Evolutionary conservation across 495 filamentous ascomycete species (phyloP).

Genomic region (Penicillium canariense): DNA sequence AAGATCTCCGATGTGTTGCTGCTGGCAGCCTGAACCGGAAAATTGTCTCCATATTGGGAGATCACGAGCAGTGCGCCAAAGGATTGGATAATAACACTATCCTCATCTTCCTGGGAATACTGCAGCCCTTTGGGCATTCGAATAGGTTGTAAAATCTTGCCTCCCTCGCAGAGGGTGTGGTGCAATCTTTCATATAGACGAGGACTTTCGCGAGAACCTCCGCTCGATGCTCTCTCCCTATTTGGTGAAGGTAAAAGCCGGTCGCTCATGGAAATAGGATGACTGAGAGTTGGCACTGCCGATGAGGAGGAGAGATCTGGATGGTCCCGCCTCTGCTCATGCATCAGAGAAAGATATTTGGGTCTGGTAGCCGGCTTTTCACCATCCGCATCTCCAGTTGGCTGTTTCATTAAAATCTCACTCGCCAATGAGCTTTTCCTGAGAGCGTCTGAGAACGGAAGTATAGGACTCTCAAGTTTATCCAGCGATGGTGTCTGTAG

Average conservation of each 20-base stretch:
- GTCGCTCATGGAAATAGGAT: neutral
- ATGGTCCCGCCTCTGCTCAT: neutral
- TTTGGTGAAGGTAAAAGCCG: neutral
- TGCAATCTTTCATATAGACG: conserved; percentile 4
- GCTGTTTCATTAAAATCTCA: neutral
- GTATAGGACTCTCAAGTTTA: conserved; percentile 20
- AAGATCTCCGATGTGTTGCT: conserved; percentile 76
- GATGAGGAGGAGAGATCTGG: neutral
- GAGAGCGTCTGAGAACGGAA: conserved; percentile 17
- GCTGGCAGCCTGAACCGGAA: conserved; percentile 71
- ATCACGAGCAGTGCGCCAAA: conserved; percentile 77
- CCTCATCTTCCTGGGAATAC: conserved; percentile 18
- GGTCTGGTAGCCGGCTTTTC: neutral
- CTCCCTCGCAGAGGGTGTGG: conserved; percentile 4
- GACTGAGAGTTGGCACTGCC: neutral
- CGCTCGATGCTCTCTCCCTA: neutral
- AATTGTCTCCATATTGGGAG: conserved; percentile 54
- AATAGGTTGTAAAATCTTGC: conserved; percentile 6
- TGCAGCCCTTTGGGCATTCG: conserved; percentile 2
- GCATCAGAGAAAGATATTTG: conserved; percentile 5
- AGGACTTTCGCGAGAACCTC: neutral
- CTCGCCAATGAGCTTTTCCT: neutral
- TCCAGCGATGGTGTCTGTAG: conserved; percentile 25
- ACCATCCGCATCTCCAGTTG: neutral
- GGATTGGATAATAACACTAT: conserved; percentile 56